Percentiles rank a stretch among this genome's conserved stretches.
phyloP scores from a whole-genome alignment of 768 basidiomycete genomes.

The Auricularia auricula-judae region DNA sequence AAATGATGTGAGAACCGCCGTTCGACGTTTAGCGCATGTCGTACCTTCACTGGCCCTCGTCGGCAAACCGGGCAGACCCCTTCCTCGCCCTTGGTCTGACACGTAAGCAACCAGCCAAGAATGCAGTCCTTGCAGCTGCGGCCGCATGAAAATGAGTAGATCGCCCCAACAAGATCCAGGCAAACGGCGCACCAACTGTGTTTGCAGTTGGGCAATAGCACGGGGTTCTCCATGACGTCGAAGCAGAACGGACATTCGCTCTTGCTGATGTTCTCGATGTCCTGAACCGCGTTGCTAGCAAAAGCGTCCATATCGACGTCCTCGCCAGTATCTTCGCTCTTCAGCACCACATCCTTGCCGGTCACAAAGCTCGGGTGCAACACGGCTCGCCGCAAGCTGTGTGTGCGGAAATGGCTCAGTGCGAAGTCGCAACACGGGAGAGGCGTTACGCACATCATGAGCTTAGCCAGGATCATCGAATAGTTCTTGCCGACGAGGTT shows the following conservation, averaged over 20 bases:
- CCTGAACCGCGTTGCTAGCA: slow-evolving; percentile 39
- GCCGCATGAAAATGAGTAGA: background rate
- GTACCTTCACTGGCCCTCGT: slow-evolving; percentile 51
- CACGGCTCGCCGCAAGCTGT: slow-evolving; percentile 80
- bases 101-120: slow-evolving; percentile 54
- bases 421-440: background rate
- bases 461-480: slow-evolving; percentile 84
- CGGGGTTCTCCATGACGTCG: slow-evolving; percentile 62
- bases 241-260: slow-evolving; percentile 74
- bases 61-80: slow-evolving; percentile 74
- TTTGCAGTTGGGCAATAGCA: slow-evolving; percentile 64
- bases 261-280: slow-evolving; percentile 22
- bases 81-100: slow-evolving; percentile 58
- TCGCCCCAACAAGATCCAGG: background rate
- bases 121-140: slow-evolving; percentile 86
- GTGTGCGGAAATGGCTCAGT: no score
- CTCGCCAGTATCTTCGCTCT: slow-evolving; percentile 22
- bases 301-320: slow-evolving; percentile 46
- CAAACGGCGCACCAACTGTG: slow-evolving; percentile 52
- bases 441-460: slow-evolving; percentile 61
- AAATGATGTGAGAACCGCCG: slow-evolving; percentile 9
- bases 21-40: background rate
- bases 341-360: slow-evolving; percentile 29
- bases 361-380: slow-evolving; percentile 82
- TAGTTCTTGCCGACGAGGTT: slow-evolving; percentile 73